Conservation (phyloP, 371 early-diverging fungal genomes). For the Mucor saturninus region DNA sequence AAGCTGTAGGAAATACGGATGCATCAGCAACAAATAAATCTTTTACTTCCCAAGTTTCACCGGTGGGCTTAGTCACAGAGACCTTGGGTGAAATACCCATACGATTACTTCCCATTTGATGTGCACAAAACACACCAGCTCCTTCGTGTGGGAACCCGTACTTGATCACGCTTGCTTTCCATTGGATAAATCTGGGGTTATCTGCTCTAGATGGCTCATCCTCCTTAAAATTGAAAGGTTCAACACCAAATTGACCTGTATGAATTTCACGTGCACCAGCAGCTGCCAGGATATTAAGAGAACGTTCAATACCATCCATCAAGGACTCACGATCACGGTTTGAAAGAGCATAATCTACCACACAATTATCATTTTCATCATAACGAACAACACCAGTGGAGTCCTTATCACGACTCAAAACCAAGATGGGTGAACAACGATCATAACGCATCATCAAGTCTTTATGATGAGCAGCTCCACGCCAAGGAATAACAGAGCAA, state of each 20-base stretch:
- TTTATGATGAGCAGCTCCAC: conserved; percentile 60
- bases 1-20: conserved; percentile 71
- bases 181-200: conserved; percentile 42
- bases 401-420: conserved; percentile 75
- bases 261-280: conserved; percentile 72
- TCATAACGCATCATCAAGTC: conserved; percentile 53
- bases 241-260: conserved; percentile 58
- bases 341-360: conserved; percentile 55
- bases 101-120: conserved; percentile 74
- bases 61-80: conserved; percentile 71
- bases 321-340: conserved; percentile 59
- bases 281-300: conserved; percentile 57
- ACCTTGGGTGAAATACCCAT: conserved; percentile 65
- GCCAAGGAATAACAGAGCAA: conserved; percentile 59
- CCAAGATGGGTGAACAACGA: conserved; percentile 57
- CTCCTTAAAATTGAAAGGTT: conserved; percentile 43
- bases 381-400: conserved; percentile 40
- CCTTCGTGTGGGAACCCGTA: conserved; percentile 41
- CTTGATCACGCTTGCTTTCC: conserved; percentile 32
- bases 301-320: conserved; percentile 54
- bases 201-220: conserved; percentile 41
- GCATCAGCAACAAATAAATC: conserved; percentile 78
- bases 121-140: conserved; percentile 52
- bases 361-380: conserved; percentile 34
- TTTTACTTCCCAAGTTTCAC: conserved; percentile 79